phyloP scores from a whole-genome alignment of 2,329 filamentous ascomycete species.

The Exophiala oligosperma region DNA sequence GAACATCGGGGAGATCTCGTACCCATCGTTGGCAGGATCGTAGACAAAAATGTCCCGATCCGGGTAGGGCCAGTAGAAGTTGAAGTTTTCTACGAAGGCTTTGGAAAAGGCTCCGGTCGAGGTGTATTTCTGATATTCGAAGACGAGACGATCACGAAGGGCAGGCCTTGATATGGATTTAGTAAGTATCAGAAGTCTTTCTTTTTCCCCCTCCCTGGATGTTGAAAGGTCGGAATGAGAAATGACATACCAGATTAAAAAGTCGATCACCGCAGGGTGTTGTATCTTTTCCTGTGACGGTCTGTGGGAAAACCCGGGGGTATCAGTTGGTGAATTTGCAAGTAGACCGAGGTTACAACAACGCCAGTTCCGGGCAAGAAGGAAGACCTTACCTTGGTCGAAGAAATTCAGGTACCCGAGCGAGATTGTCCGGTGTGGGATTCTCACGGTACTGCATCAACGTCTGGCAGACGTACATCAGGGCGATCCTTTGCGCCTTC shows the following conservation, averaged over 20 bases:
- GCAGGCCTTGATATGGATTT: conserved; percentile 11
- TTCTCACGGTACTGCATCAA: conserved; percentile 25
- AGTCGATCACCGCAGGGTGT: conserved; percentile 29
- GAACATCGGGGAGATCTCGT: conserved; percentile 24
- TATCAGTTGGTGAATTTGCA: neutral
- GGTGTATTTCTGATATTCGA: conserved; percentile 28
- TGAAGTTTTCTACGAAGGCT: conserved; percentile 27
- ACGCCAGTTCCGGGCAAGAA: too few species aligned
- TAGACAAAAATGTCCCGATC: conserved; percentile 24
- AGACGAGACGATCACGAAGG: conserved; percentile 27
- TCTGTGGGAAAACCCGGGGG: neutral
- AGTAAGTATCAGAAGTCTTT: too few species aligned
- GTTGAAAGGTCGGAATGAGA: neutral
- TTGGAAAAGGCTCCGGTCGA: conserved; percentile 24
- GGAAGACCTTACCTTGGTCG: conserved; percentile 17
- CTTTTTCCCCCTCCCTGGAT: too few species aligned
- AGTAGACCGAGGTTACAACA: too few species aligned
- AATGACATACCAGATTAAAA: conserved; percentile 23
- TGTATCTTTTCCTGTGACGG: conserved; percentile 28
- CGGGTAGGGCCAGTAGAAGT: conserved; percentile 29
- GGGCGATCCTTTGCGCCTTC: conserved; percentile 25
- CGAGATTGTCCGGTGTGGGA: conserved; percentile 25
- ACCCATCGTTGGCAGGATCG: conserved; percentile 15
- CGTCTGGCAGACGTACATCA: conserved; percentile 29
- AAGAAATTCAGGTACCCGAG: conserved; percentile 23